Conservation (phyloP, 1,139 yeast genomes). For the Candida neerlandica region DNA sequence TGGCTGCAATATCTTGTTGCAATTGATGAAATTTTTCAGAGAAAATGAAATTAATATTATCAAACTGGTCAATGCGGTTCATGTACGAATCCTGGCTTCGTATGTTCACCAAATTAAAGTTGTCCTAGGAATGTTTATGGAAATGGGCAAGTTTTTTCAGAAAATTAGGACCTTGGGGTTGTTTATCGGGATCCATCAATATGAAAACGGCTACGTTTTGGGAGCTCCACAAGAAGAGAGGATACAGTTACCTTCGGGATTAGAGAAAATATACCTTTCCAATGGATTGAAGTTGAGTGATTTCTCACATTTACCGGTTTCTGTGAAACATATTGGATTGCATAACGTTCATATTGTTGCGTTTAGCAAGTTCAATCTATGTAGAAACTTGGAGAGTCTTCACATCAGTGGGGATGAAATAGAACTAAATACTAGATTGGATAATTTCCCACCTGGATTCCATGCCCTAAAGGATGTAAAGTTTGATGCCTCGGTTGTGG, state of each 20-base stretch:
- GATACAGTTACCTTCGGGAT: constrained; percentile 13
- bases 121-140: constrained; percentile 9
- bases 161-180: constrained; percentile 17
- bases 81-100: constrained; percentile 16
- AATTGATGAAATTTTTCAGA: constrained; percentile 14
- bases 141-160: constrained; percentile 10
- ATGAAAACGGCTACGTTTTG: constrained; percentile 13
- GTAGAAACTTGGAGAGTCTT: constrained; percentile 12
- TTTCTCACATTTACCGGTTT: constrained; percentile 15
- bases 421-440: constrained; percentile 8
- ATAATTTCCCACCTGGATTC: constrained; percentile 15
- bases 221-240: constrained; percentile 7
- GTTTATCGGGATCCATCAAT: constrained; percentile 16
- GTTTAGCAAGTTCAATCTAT: constrained; percentile 16
- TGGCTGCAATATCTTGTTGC: constrained; percentile 17
- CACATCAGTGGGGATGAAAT: constrained; percentile 13
- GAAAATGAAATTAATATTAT: constrained; percentile 4
- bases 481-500: constrained; percentile 13
- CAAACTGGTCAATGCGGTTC: constrained; percentile 9
- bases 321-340: constrained; percentile 13
- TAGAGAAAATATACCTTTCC: constrained; percentile 14
- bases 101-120: constrained; percentile 14
- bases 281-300: constrained; percentile 15
- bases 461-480: constrained; percentile 13
- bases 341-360: constrained; percentile 13